These are phyloP conservation scores for Rhodotorula sp. DNA, from an alignment of 1,284 basidiomycete genomes.

Conservation along the genomic window DNA sequence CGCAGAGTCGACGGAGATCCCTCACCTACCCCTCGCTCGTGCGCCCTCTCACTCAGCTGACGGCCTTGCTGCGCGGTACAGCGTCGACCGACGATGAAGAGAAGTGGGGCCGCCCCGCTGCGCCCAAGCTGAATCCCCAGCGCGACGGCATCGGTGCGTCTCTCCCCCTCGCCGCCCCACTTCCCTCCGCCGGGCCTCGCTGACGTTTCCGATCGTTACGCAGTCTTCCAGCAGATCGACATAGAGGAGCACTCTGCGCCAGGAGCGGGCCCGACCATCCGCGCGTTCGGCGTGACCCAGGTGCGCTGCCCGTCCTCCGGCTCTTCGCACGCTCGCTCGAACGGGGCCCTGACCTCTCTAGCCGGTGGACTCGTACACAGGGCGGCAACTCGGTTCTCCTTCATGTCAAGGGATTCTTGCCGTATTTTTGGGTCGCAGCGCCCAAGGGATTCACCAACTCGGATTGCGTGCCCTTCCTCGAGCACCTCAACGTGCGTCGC, in stretches of 20 bases:
- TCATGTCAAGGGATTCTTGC: constrained; percentile 75
- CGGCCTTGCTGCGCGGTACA: not conserved
- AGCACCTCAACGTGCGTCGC: constrained; percentile 72
- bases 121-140: constrained; percentile 62
- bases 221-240: constrained; percentile 88
- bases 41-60: not conserved
- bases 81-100: constrained; percentile 48
- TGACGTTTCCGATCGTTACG: not conserved
- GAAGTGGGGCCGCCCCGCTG: constrained; percentile 70
- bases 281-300: constrained; percentile 87
- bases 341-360: not conserved
- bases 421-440: constrained; percentile 86
- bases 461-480: constrained; percentile 66
- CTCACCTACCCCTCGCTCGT: not conserved
- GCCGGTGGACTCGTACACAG: constrained; percentile 51
- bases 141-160: constrained; percentile 64
- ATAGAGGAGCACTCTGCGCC: constrained; percentile 71
- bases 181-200: constrained; percentile 19
- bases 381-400: constrained; percentile 83
- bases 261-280: constrained; percentile 60
- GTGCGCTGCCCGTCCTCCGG: constrained; percentile 53
- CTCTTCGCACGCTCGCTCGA: not conserved
- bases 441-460: constrained; percentile 75
- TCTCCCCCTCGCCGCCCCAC: not conserved
- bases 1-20: not conserved